Base-by-base conservation (phyloP, 768 basidiomycete genomes). In the Boletellus emodensis region DNA sequence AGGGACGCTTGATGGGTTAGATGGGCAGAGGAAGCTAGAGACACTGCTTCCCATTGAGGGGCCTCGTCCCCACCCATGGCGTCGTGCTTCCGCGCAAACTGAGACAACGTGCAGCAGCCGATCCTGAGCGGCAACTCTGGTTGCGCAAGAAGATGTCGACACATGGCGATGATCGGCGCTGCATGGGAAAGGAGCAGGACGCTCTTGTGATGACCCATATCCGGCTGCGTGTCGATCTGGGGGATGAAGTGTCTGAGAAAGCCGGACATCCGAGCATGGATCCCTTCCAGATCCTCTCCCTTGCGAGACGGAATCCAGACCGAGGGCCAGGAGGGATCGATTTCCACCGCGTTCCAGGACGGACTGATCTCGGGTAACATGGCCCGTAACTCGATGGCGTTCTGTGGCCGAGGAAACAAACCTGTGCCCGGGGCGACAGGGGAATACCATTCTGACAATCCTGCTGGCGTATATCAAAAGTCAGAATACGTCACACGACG, bases 381-480 rank as follows among this genome's bases (percentile, higher is more conserved):
- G 1, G 66, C 42, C 13, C 69, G 69, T n/a, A 92, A 74, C 12
- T 72, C 72, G 2, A 70, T 43, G 17, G 88, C 83, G 6, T 74
- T 68, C 12, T 73, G 75, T 1, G 90, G 88, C 3, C 88, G 83
- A 3, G 90, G 90, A 57, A 90, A 87, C 8, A 91, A 73, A 30
- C 87, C 84, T 3, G 85, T 81, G 28, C 80, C 77, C 0, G 82
- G 80, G 3, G 65, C 64, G 32, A 82, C 86, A 26, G 84, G 86
- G 3, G 84, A 85, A 65, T 83, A 89, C 90, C 90, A 92, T 66
- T 90, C 88, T 3, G 80, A 77, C 8, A 90, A 63, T 10, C 85
- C 85, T 87, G 35, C 1, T 11, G 17, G 37, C 11, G 34, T 37
- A 12, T 24, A 33, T 41, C 40, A 46, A 43, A 30, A 15, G 30